Percentiles rank a stretch among this genome's conserved stretches.
These are phyloP conservation scores for Lachancea sp. DNA, from an alignment of 805 yeast species.

Conservation along the genomic window DNA sequence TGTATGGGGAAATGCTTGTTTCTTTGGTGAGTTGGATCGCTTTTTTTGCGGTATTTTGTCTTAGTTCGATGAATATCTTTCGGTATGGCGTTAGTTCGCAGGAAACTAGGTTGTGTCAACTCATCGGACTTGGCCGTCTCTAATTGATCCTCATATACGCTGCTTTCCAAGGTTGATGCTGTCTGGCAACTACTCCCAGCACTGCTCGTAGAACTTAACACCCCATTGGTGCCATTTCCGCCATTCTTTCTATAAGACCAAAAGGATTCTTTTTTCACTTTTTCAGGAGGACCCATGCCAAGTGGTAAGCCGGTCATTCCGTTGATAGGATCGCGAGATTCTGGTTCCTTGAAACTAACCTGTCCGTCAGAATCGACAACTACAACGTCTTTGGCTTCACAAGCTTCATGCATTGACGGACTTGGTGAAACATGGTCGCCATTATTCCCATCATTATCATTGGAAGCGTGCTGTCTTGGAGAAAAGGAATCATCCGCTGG, in stretches of 20 bases:
- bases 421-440: neutral
- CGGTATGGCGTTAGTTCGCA: conserved; percentile 21
- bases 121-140: conserved; percentile 33
- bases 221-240: conserved; percentile 12
- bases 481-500: conserved; percentile 18
- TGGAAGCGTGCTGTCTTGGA: neutral
- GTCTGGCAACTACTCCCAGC: conserved; percentile 5
- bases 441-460: neutral
- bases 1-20: conserved; percentile 6
- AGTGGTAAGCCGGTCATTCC: conserved; percentile 68
- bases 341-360: conserved; percentile 45
- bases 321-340: conserved; percentile 46
- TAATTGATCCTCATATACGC: conserved; percentile 20
- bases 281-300: conserved; percentile 59
- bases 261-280: conserved; percentile 48
- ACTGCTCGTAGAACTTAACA: conserved; percentile 29
- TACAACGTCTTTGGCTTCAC: neutral
- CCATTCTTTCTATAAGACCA: conserved; percentile 39
- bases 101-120: conserved; percentile 30
- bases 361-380: conserved; percentile 14
- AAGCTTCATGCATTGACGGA: neutral
- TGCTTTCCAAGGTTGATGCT: neutral
- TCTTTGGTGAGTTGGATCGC: neutral
- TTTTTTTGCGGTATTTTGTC: conserved; percentile 6
- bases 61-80: conserved; percentile 14